phyloP scores from a whole-genome alignment of 345 rosid species.

The Raphanus raphanistrum region DNA sequence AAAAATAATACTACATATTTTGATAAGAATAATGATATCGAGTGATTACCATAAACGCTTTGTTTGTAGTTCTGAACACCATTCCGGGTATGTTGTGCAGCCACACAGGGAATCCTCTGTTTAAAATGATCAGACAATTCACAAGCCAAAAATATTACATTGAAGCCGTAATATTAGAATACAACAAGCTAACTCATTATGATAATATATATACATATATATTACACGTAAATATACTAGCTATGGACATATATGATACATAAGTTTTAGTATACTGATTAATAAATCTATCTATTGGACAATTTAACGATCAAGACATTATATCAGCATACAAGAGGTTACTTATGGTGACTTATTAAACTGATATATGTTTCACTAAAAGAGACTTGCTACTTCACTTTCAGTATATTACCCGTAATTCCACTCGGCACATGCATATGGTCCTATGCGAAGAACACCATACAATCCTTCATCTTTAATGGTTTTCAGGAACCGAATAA shows the following conservation, averaged over 20 bases:
- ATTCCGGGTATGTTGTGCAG: constrained; percentile 51
- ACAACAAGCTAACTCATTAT: background rate
- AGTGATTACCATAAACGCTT: constrained; percentile 47
- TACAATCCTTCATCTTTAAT: constrained; percentile 43
- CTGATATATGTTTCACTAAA: too few relatives aligned
- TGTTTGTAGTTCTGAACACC: constrained; percentile 51
- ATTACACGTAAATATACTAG: too few relatives aligned
- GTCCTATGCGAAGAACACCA: constrained; percentile 36
- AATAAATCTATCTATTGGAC: background rate
- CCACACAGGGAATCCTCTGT: constrained; percentile 68
- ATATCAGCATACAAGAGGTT: too few relatives aligned
- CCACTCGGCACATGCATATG: constrained; percentile 60
- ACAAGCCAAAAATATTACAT: background rate
- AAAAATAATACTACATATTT: background rate
- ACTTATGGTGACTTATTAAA: too few relatives aligned
- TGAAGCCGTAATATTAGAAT: background rate
- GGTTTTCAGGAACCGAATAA: constrained; percentile 45
- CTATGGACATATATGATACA: too few relatives aligned
- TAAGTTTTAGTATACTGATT: background rate
- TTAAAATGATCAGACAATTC: background rate
- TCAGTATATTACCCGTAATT: constrained; percentile 48
- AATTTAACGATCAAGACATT: too few relatives aligned
- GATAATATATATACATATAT: too few relatives aligned
- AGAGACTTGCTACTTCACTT: too few relatives aligned
- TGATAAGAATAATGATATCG: too few relatives aligned